A percentile compares a stretch with the other conserved stretches of the same genome.
Evolutionary conservation across 345 rosid genomes (phyloP).

Genomic region (Heritiera littoralis): DNA sequence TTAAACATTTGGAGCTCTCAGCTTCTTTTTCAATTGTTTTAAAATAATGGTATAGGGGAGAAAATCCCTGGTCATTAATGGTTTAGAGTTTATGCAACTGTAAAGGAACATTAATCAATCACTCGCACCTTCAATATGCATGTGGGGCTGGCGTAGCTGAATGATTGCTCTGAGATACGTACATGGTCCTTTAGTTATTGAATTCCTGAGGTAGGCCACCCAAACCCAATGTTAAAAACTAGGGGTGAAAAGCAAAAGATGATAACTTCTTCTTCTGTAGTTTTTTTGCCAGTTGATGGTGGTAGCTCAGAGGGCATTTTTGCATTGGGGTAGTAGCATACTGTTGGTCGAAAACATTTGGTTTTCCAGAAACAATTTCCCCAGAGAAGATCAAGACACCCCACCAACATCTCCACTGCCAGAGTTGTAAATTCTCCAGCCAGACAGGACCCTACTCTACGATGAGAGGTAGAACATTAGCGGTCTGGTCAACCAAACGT

Average conservation of each 20-base stretch:
- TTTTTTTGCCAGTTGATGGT: not conserved
- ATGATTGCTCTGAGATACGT: conserved; percentile 15
- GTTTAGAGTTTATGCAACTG: not conserved
- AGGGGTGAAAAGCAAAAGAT: not conserved
- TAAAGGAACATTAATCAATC: conserved; percentile 13
- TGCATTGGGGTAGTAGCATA: not conserved
- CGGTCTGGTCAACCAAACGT: conserved; percentile 13
- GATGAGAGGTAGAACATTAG: conserved; percentile 4
- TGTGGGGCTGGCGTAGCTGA: not conserved
- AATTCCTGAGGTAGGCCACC: not conserved
- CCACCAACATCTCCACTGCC: conserved; percentile 17
- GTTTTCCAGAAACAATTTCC: conserved; percentile 10
- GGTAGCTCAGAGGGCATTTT: not conserved
- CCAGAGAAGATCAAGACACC: not conserved
- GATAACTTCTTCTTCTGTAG: not conserved
- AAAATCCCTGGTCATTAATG: not conserved
- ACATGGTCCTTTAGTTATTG: not conserved
- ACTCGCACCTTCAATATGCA: not conserved
- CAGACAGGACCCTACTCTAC: not conserved
- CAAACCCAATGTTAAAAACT: not conserved
- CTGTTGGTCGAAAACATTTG: not conserved
- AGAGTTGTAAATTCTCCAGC: conserved; percentile 7
- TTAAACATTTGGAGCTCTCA: not conserved
- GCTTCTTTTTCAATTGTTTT: not conserved
- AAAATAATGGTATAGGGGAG: not conserved